Percentiles rank a stretch among this genome's conserved stretches.
phyloP scores from a whole-genome alignment of 768 basidiomycete genomes.

The Pleurotus cornucopiae region DNA sequence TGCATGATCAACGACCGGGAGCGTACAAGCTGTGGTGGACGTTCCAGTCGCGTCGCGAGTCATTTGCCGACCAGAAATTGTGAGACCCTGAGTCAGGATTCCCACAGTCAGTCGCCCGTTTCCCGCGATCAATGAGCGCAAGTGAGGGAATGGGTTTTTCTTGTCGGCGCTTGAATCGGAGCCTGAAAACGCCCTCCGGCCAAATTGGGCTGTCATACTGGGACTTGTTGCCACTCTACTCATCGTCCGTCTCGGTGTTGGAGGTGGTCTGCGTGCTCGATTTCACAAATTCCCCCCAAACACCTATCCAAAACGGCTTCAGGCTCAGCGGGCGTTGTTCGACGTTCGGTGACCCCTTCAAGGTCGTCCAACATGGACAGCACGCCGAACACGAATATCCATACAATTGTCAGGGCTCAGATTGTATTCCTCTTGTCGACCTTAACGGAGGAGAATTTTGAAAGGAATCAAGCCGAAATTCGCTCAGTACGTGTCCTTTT shows the following conservation, averaged over 20 bases:
- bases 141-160: too few relatives aligned
- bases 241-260: slow-evolving; percentile 37
- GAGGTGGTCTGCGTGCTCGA: slow-evolving; percentile 35
- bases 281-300: slow-evolving; percentile 34
- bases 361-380: slow-evolving; percentile 88
- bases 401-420: slow-evolving; percentile 94
- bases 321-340: slow-evolving; percentile 61
- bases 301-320: slow-evolving; percentile 64
- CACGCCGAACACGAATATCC: slow-evolving; percentile 80
- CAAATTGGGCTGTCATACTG: slow-evolving; percentile 18
- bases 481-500: slow-evolving; percentile 66
- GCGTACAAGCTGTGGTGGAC: not conserved
- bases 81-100: not conserved
- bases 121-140: slow-evolving; percentile 1
- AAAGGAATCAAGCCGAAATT: slow-evolving; percentile 91
- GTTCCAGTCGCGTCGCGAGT: slow-evolving; percentile 5
- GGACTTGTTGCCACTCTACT: slow-evolving; percentile 33
- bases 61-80: not conserved
- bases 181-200: slow-evolving; percentile 19
- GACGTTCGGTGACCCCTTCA: slow-evolving; percentile 73
- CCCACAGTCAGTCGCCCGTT: not conserved
- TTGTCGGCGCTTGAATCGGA: slow-evolving; percentile 30
- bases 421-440: slow-evolving; percentile 97
- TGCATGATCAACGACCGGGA: slow-evolving; percentile 36
- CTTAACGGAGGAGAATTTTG: slow-evolving; percentile 95